A percentile compares a stretch with the other conserved stretches of the same genome.
phyloP scores from a whole-genome alignment of 257 asterid genomes.

The Gentiana macrophylla region DNA sequence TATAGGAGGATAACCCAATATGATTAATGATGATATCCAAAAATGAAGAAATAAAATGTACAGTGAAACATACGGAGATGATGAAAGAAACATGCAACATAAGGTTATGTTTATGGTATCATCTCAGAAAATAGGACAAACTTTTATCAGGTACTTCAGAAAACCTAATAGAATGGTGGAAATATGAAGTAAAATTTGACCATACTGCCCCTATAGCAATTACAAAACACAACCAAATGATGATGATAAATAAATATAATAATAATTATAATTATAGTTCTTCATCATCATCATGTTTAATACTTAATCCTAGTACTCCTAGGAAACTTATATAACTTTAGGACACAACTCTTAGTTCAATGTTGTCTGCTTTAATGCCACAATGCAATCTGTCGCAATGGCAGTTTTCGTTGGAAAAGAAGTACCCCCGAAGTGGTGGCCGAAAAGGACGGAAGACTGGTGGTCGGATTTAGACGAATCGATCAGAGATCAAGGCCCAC shows the following conservation, averaged over 20 bases:
- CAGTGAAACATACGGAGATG: too few species aligned
- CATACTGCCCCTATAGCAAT: slow-evolving; percentile 48
- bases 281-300: too few species aligned
- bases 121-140: slow-evolving; percentile 38
- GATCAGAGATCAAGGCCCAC: slow-evolving; percentile 20
- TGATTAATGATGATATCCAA: too few species aligned
- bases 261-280: too few species aligned
- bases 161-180: slow-evolving; percentile 54
- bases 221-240: slow-evolving; percentile 8
- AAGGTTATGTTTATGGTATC: slow-evolving; percentile 20
- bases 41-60: too few species aligned
- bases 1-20: too few species aligned
- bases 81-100: too few species aligned
- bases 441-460: slow-evolving; percentile 16
- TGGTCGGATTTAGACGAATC: too few species aligned
- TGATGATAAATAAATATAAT: too few species aligned
- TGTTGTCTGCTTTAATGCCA: slow-evolving; percentile 46
- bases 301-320: slow-evolving; percentile 1
- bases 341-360: slow-evolving; percentile 48
- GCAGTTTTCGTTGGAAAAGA: slow-evolving; percentile 50
- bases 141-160: slow-evolving; percentile 48
- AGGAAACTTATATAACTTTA: slow-evolving; percentile 35
- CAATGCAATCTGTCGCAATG: slow-evolving; percentile 65
- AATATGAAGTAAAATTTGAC: slow-evolving; percentile 47
- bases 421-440: slow-evolving; percentile 49